phyloP scores from a whole-genome alignment of 371 early-diverging fungal genomes.

The Astathelohania contejeani region DNA sequence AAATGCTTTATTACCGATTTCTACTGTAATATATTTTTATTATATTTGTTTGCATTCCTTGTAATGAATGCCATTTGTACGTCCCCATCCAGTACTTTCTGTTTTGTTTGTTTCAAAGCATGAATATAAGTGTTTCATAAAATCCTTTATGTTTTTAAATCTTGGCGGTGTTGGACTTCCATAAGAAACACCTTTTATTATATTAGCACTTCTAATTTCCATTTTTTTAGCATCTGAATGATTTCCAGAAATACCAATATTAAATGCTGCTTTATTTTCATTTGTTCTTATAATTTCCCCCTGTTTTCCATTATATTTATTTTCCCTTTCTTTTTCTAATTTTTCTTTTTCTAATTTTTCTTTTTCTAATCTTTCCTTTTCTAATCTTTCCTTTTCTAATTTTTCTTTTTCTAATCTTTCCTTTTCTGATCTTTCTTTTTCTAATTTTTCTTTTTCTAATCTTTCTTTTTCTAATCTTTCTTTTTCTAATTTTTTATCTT shows the following conservation, averaged over 20 bases:
- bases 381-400: background rate
- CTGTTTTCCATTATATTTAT: background rate
- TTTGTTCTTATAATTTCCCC: background rate
- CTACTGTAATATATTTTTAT: too few species aligned
- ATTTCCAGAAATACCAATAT: background rate
- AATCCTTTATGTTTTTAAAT: background rate
- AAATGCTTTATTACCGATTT: too few species aligned
- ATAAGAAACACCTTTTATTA: background rate
- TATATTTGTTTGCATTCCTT: too few species aligned
- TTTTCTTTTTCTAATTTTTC: background rate
- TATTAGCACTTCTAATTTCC: background rate
- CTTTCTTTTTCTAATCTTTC: background rate
- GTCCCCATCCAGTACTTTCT: too few species aligned
- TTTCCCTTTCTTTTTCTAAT: background rate
- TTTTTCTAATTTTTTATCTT: background rate
- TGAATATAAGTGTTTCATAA: too few species aligned
- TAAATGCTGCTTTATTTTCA: background rate
- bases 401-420: background rate
- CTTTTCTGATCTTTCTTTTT: background rate
- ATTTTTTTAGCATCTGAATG: background rate
- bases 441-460: background rate
- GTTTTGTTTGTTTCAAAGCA: too few species aligned
- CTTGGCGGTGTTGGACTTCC: background rate
- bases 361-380: background rate
- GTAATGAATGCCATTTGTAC: too few species aligned